Percentiles rank a stretch among this genome's conserved stretches.
Evolutionary conservation across 2,329 filamentous ascomycete genomes (phyloP).

Genomic region (Fusarium transvaalense): DNA sequence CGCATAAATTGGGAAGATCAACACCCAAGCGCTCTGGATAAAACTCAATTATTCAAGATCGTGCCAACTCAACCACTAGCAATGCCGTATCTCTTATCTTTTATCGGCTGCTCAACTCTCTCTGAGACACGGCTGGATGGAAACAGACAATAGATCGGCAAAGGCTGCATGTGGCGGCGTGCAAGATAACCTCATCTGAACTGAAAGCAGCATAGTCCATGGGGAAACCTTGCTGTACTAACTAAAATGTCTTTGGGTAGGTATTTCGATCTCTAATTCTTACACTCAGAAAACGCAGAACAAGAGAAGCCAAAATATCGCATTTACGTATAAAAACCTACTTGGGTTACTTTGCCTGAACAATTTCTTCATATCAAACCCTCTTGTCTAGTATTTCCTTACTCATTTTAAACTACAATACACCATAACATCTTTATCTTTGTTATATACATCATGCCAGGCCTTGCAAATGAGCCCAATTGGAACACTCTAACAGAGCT

Average conservation of each 20-base stretch:
- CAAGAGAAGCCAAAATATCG: too few species aligned
- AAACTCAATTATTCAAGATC: background rate
- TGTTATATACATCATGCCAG: background rate
- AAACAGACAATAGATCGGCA: background rate
- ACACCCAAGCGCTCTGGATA: background rate
- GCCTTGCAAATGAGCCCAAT: background rate
- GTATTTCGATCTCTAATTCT: background rate
- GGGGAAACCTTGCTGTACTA: background rate
- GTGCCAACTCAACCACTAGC: background rate
- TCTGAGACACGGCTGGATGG: background rate
- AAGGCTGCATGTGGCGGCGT: background rate
- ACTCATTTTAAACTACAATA: background rate
- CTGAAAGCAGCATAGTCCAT: background rate
- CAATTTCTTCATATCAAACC: background rate
- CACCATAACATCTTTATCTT: too few species aligned
- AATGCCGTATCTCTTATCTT: background rate
- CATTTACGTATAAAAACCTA: background rate
- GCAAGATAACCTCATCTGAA: background rate
- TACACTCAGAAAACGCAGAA: accelerated
- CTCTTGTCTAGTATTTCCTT: accelerated
- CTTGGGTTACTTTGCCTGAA: background rate
- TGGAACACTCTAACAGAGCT: background rate
- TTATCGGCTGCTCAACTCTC: background rate
- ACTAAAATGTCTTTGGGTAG: background rate
- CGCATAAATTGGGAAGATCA: background rate